These are phyloP conservation scores for Penicillium hordei DNA, from an alignment of 2,329 filamentous ascomycete species.

Conservation along the genomic window DNA sequence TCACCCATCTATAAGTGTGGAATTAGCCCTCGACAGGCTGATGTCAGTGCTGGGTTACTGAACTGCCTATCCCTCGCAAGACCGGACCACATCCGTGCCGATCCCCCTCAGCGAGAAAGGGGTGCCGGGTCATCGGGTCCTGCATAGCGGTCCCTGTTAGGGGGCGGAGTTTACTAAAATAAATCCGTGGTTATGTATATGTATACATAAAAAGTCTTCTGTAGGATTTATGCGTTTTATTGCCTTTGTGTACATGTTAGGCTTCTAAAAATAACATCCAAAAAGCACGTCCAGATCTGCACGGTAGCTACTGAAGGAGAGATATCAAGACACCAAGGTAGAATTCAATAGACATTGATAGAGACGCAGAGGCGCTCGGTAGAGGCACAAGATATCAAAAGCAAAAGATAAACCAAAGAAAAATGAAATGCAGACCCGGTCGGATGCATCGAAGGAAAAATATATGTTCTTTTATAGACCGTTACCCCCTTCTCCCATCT, in stretches of 20 bases:
- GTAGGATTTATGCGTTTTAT: background rate
- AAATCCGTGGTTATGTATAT: background rate
- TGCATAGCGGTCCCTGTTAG: constrained; percentile 44
- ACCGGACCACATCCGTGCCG: constrained; percentile 39
- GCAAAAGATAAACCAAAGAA: constrained; percentile 9
- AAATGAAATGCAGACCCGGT: constrained; percentile 14
- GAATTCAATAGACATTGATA: constrained; percentile 9
- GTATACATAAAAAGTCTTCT: background rate
- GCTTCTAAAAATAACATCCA: background rate
- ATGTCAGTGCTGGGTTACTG: constrained; percentile 46
- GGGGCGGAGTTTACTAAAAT: constrained; percentile 15
- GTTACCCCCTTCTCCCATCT: constrained; percentile 17
- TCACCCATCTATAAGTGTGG: no score
- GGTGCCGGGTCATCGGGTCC: constrained; percentile 41
- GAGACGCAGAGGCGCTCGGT: constrained; percentile 12
- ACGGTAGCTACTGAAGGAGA: background rate
- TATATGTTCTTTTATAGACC: constrained; percentile 20
- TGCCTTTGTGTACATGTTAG: background rate
- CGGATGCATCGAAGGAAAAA: constrained; percentile 15
- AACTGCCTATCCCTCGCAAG: constrained; percentile 43
- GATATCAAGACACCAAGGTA: constrained; percentile 8
- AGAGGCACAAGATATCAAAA: constrained; percentile 16
- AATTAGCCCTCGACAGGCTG: constrained; percentile 45
- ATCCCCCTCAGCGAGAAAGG: constrained; percentile 39
- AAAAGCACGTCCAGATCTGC: background rate